Evolutionary conservation across 2,329 filamentous ascomycete genomes (phyloP).

Genomic region (Colletotrichum zoysiae): DNA sequence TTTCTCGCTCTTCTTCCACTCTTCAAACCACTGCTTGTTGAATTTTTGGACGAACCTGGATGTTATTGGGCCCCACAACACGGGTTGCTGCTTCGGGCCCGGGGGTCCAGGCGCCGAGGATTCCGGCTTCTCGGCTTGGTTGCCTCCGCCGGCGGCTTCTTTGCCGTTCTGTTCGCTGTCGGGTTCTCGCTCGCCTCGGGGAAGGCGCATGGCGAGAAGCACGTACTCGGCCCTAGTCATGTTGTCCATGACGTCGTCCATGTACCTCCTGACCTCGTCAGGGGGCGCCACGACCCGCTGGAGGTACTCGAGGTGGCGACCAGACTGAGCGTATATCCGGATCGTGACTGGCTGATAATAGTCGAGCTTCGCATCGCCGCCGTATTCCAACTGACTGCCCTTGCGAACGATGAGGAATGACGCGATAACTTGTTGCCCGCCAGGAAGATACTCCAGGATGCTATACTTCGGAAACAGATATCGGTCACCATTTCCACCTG

Average conservation of each 20-base stretch:
- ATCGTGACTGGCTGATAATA: slow-evolving; percentile 83
- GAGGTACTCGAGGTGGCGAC: slow-evolving; percentile 71
- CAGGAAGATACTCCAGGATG: slow-evolving; percentile 75
- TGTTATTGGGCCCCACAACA: slow-evolving; percentile 38
- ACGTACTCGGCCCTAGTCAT: slow-evolving; percentile 78
- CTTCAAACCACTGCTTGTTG: slow-evolving; percentile 41
- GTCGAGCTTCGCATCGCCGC: slow-evolving; percentile 72
- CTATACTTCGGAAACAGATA: slow-evolving; percentile 85
- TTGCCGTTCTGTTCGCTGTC: slow-evolving; percentile 46
- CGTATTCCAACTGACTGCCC: slow-evolving; percentile 74
- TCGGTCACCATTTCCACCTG: slow-evolving; percentile 76
- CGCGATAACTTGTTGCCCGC: slow-evolving; percentile 73
- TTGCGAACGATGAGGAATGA: slow-evolving; percentile 84
- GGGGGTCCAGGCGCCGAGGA: slow-evolving; percentile 20
- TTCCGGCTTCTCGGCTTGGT: slow-evolving; percentile 1
- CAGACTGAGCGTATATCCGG: slow-evolving; percentile 66
- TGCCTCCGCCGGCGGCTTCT: slow-evolving; percentile 14
- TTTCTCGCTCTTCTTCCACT: slow-evolving; percentile 38
- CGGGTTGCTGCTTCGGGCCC: slow-evolving; percentile 35
- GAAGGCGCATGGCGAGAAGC: slow-evolving; percentile 75
- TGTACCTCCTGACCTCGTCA: slow-evolving; percentile 74
- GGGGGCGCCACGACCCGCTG: slow-evolving; percentile 71
- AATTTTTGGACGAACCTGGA: slow-evolving; percentile 37
- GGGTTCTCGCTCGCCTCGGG: slow-evolving; percentile 57
- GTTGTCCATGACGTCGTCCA: slow-evolving; percentile 78